Base-by-base conservation (phyloP, 2,329 filamentous ascomycete genomes). In the Lachnellula cervina region DNA sequence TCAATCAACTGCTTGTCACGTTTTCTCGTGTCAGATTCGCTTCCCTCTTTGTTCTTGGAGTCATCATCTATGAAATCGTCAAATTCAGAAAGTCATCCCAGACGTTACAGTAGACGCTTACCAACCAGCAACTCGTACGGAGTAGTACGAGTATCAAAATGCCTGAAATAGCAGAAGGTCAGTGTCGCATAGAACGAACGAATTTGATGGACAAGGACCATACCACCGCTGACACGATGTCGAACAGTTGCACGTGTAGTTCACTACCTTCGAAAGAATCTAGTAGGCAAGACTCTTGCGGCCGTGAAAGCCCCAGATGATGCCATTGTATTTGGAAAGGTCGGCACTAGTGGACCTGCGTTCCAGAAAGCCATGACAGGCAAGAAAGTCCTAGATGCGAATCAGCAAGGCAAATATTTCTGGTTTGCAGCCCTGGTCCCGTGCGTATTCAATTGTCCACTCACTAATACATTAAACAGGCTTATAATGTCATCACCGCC, bases 331-430 rank as follows among this genome's bases (percentile, higher is more conserved):
- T 99, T 92, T 72, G 91, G 92, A 64, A 97, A 97, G 73, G 91
- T 85, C 19, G 91, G 92, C 32, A 95, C 89, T 0, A 89, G 81
- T 17, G 89, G 87, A 0, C 72, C 81, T 0, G 87, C 86, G 32
- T 91, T 99, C 60, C 78, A 89, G 64, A 80, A 82, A 53, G 84
- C 87, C 1, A 77, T 97, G 67, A 79, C 79, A 3, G 90, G 90
- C 4, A 93, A 88, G 67, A 90, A 84, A 67, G 83, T 84, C 3
- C 57, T 82, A 8, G 78, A 77, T 52, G 89, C 88, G 4, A 89
- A 88, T 4, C 90, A 88, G 57, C 94, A 97, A 70, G 94, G 94
- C 9, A 99, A 97, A 80, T 97, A 97, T 69, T 97, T 99, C 71
- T 99, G 94, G 84, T 82, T 64, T 7, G 59, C 52, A 4, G 5